Conservation (phyloP, 176 grass and related monocot genomes). For the Sorghum bicolor region Sorghum_bicolor_NCBIv3 NC_012870.2:78821001-78821500, state of each 20-base stretch:
- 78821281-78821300: neutral
- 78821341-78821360: neutral
- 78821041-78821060: neutral
- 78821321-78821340: neutral
- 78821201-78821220: no score
- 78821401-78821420: neutral
- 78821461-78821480: neutral
- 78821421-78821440: neutral
- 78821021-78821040: neutral
- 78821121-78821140: neutral
- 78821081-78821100: neutral
- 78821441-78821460: conserved; percentile 9
- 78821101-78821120: neutral
- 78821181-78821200: neutral
- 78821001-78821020: neutral
- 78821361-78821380: neutral
- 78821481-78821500: neutral
- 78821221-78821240: neutral
- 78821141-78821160: neutral
- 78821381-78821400: neutral
- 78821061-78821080: neutral
- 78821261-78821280: neutral
- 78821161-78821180: neutral
- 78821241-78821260: no score
- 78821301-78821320: no score